Base-by-base conservation (phyloP, 164 flowering plant species). In the Cinnamomum micranthum region DNA sequence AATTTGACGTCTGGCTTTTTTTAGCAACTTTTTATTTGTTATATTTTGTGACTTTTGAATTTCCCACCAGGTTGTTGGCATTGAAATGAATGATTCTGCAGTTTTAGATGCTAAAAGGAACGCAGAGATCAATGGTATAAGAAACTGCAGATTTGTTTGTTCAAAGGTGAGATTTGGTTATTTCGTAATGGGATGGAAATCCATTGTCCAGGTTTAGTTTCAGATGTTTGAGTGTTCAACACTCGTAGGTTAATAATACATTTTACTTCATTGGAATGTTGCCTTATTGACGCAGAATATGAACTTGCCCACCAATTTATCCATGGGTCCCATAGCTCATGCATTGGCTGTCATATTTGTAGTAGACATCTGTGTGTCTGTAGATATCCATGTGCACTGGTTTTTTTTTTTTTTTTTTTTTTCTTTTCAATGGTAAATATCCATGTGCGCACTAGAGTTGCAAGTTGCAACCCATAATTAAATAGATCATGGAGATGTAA, bases 1-100 rank as follows among this genome's bases (percentile, higher is more conserved):
- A 67, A 27, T 67, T 31, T 17, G 10, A 67, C n/a, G 4, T 4
- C n/a, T 64, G 28, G 11, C 24, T 22, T 64, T 64, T 12, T 19
- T 19, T 14, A 28, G n/a, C 47, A 13, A 31, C 47, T 41, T 23
- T 67, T 69, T 35, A 41, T 69, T 35, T 69, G 50, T 24, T 70
- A 60, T 76, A 6, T 70, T 63, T 59, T 70, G 55, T 33, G 47
- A 41, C 19, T 25, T 71, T 20, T 22, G 14, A 66, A 27, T 50
- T 50, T 64, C 74, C 74, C 70, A 70, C 64, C 86, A 95, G 99
- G 97, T 95, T 78, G 88, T 95, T 73, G 99, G 99, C 70, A 87
- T 93, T 84, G 99, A 95, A 84, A 91, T 92, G 99, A 95, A 95
- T 84, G 94, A 89, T 74, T 95, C 99, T 65, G 98, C 99, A 55